Percentiles rank a stretch among this genome's conserved stretches.
phyloP scores from a whole-genome alignment of 2,329 filamentous ascomycete species.

The Plectosphaerella plurivora region DNA sequence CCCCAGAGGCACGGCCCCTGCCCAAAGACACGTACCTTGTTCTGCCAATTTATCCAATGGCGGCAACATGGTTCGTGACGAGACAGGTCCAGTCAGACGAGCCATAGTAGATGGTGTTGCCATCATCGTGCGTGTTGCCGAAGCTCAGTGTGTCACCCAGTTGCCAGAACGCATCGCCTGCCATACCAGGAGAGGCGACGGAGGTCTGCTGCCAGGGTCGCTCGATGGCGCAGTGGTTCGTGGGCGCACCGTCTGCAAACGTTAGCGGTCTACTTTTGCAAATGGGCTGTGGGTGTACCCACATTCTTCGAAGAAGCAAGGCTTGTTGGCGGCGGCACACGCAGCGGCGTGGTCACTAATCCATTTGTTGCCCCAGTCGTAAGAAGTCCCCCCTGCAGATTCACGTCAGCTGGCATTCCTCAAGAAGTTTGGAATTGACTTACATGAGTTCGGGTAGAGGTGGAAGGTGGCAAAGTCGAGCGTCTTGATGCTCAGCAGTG shows the following conservation, averaged over 20 bases:
- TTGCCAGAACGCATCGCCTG: constrained; percentile 34
- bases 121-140: constrained; percentile 36
- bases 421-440: constrained; percentile 13
- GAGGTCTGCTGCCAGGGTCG: constrained; percentile 38
- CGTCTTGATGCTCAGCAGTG: constrained; percentile 45
- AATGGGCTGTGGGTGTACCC: constrained; percentile 6
- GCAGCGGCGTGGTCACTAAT: constrained; percentile 19
- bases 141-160: constrained; percentile 33
- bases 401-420: constrained; percentile 1
- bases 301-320: constrained; percentile 28
- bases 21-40: not conserved
- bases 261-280: not conserved
- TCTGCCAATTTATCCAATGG: constrained; percentile 2
- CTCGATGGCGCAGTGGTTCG: constrained; percentile 34
- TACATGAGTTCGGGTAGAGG: constrained; percentile 23
- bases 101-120: constrained; percentile 39
- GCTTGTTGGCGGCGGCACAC: constrained; percentile 20
- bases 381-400: constrained; percentile 8
- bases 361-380: constrained; percentile 13
- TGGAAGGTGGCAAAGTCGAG: constrained; percentile 41
- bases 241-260: constrained; percentile 16
- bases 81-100: constrained; percentile 36
- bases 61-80: constrained; percentile 35
- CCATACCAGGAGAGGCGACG: constrained; percentile 23
- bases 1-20: not conserved